Base-by-base conservation (phyloP, 2,329 filamentous ascomycete genomes). In the Fusarium euwallaceae region DNA sequence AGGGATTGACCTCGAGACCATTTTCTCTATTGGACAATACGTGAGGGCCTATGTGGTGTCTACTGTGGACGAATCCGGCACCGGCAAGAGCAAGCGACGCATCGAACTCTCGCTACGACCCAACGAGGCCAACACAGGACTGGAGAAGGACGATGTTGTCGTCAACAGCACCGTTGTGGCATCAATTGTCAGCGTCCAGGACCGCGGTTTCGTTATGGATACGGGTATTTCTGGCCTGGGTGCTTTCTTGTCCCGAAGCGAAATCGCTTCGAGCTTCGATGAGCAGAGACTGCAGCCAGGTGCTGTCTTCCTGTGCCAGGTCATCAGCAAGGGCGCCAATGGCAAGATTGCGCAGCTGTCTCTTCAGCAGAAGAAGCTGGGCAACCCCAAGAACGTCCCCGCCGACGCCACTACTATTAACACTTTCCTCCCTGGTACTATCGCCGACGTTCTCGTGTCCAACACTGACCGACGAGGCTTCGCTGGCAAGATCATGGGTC, bases 171-270 rank as follows among this genome's bases (percentile, higher is more conserved):
- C 94, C 55, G 86, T 98, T 22, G 97, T 98, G 88, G 96, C 95
- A 2, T 93, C 95, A 0, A 92, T 99, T 29, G 84, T 89, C 61
- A 99, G 96, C 82, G 93, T 97, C n/a, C 96, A 99, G 83, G 97
- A 99, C 78, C 95, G 98, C 80, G 97, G 97, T 71, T 89, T 97
- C 67, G 90, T 98, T 66, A 98, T 99, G 95, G 95, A 98, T 77
- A 84, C 98, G 41, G 95, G 95, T 20, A 86, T 98, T 8, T 87
- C 91, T 39, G 88, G 90, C 41, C 82, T 95, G 62, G 92, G 92
- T 73, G 97, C 94, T 4, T 99, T 99, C 84, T 88, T 99, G 80
- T 90, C 95, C 6, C 93, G 93, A 71, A 95, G 93, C 80, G 95
- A 98, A 80, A 86, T 98, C 20, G 93, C 94, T 60, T 81, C 89